These are phyloP conservation scores for Lindgomyces ingoldianus DNA, from an alignment of 495 filamentous ascomycete species.

Conservation along the genomic window DNA sequence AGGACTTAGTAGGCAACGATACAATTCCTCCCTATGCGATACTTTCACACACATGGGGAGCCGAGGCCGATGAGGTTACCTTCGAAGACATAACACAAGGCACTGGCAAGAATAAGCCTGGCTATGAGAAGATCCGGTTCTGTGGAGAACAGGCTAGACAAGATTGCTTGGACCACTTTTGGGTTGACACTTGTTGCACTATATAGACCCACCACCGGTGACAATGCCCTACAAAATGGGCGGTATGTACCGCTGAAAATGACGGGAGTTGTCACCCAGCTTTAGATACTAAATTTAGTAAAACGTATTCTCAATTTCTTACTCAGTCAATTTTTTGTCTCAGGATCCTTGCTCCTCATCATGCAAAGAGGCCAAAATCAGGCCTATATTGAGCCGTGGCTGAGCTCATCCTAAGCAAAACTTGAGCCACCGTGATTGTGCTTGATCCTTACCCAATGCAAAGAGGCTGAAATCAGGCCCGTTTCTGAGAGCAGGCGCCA, in stretches of 20 bases:
- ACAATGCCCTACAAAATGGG: conserved; percentile 6
- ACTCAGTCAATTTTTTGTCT: background rate
- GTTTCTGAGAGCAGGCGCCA: background rate
- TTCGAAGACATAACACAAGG: background rate
- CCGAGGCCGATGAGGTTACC: background rate
- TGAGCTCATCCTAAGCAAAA: background rate
- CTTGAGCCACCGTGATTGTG: background rate
- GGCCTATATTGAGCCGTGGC: background rate
- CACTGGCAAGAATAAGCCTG: background rate
- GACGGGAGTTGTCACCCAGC: conserved; percentile 7
- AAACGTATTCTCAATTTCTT: background rate
- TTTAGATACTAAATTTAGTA: conserved; percentile 5
- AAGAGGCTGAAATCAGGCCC: background rate
- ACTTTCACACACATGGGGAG: background rate
- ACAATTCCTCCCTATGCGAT: background rate
- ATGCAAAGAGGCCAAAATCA: background rate
- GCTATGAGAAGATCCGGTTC: background rate
- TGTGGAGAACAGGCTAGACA: background rate
- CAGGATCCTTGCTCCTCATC: background rate
- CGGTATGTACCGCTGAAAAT: conserved; percentile 6
- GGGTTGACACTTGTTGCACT: background rate
- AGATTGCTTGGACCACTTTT: background rate
- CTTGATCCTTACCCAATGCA: background rate
- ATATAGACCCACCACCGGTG: conserved; percentile 8
- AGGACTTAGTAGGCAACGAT: too few relatives aligned